Evolutionary conservation across 257 asterid genomes (phyloP).

Genomic region (Cordia subcordata): DNA sequence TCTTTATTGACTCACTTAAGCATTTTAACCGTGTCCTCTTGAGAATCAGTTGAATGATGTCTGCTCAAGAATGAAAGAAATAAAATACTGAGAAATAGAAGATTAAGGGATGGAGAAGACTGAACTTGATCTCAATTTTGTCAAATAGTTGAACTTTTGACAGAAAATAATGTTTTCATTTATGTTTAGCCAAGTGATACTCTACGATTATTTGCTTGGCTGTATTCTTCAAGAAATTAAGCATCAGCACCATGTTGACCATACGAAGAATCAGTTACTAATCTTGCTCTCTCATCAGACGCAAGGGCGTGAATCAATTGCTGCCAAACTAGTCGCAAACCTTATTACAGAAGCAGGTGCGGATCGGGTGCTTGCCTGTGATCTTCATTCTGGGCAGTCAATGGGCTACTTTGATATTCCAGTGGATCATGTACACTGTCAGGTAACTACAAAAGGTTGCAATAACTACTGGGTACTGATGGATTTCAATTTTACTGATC

Average conservation of each 20-base stretch:
- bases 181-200: too few relatives aligned
- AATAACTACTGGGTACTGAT: not conserved
- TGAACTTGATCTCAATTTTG: too few relatives aligned
- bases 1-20: too few relatives aligned
- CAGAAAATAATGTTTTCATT: too few relatives aligned
- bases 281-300: conserved; percentile 41
- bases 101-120: too few relatives aligned
- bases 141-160: too few relatives aligned
- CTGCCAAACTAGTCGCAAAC: conserved; percentile 84
- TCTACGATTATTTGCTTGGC: too few relatives aligned
- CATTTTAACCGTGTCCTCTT: too few relatives aligned
- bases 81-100: too few relatives aligned
- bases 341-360: conserved; percentile 88
- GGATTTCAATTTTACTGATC: not conserved
- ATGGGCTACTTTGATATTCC: conserved; percentile 96
- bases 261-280: conserved; percentile 3
- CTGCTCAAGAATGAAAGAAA: too few relatives aligned
- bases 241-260: conserved; percentile 1
- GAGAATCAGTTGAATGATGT: too few relatives aligned
- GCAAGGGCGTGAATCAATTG: conserved; percentile 91
- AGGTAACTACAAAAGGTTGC: conserved; percentile 33
- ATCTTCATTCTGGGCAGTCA: conserved; percentile 92
- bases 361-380: conserved; percentile 91
- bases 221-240: not conserved
- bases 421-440: conserved; percentile 86